A percentile compares a stretch with the other conserved stretches of the same genome.
These are phyloP conservation scores for Aspergillus carbonarius DNA, from an alignment of 2,329 filamentous ascomycete genomes.

Conservation along the genomic window DNA sequence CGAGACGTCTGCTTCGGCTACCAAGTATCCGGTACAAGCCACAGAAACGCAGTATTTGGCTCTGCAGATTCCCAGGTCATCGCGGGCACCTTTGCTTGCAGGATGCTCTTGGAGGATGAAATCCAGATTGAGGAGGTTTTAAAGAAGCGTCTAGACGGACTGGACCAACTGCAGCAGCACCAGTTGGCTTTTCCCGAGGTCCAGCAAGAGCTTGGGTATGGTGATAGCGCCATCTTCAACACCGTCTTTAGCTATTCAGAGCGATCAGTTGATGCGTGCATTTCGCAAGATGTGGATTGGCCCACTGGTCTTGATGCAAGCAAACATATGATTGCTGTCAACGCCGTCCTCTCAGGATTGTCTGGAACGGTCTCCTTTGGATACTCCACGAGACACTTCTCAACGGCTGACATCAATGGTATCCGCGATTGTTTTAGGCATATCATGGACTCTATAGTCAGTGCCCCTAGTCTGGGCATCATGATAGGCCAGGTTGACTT, in stretches of 20 bases:
- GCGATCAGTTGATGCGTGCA: constrained; percentile 1
- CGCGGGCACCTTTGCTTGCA: constrained; percentile 19
- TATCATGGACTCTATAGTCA: constrained; percentile 30
- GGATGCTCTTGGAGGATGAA: constrained; percentile 27
- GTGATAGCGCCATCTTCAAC: constrained; percentile 30
- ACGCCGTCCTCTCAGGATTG: constrained; percentile 26
- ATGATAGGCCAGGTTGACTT: constrained; percentile 31
- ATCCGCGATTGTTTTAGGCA: constrained; percentile 36
- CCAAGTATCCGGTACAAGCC: constrained; percentile 38
- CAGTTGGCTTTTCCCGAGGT: constrained; percentile 24
- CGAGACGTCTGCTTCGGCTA: constrained; percentile 50
- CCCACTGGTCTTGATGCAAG: constrained; percentile 6
- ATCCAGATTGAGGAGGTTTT: constrained; percentile 22
- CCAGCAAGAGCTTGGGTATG: constrained; percentile 26
- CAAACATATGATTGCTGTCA: constrained; percentile 29
- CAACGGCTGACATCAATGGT: constrained; percentile 32
- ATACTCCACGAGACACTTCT: constrained; percentile 52
- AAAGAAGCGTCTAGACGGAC: constrained; percentile 21
- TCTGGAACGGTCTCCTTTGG: constrained; percentile 53
- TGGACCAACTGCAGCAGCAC: constrained; percentile 20
- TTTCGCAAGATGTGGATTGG: constrained; percentile 8
- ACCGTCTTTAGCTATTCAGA: constrained; percentile 27
- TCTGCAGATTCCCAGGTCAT: constrained; percentile 21
- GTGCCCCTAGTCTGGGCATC: constrained; percentile 8
- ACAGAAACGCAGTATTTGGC: constrained; percentile 24